Evolutionary conservation across 371 early-diverging fungal species (phyloP).

Genomic region (Mucor irregularis): DNA sequence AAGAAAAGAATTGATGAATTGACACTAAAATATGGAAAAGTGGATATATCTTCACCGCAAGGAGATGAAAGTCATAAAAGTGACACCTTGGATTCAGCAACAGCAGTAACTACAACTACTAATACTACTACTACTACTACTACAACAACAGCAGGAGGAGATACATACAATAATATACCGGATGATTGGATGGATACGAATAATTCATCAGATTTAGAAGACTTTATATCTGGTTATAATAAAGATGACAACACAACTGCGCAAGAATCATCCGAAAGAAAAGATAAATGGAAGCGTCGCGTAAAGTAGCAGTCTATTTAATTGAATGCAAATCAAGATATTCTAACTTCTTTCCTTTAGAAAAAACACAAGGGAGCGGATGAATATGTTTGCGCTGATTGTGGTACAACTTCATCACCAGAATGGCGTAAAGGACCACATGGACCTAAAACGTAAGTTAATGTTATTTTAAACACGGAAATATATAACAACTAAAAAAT

Average conservation of each 20-base stretch:
- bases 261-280: conserved; percentile 10
- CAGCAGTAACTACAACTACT: background rate
- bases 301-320: conserved; percentile 10
- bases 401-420: conserved; percentile 76
- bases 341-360: background rate
- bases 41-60: background rate
- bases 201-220: conserved; percentile 3
- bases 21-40: conserved; percentile 16
- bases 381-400: conserved; percentile 53
- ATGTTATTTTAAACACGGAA: background rate
- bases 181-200: conserved; percentile 12
- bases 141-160: background rate
- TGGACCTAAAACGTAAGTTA: conserved; percentile 60
- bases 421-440: conserved; percentile 83
- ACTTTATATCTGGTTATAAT: background rate
- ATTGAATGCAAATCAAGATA: background rate
- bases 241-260: background rate
- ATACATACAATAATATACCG: background rate
- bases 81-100: background rate
- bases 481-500: too few species aligned
- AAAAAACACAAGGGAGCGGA: conserved; percentile 41
- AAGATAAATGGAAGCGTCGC: conserved; percentile 26
- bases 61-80: too few species aligned
- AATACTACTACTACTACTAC: background rate
- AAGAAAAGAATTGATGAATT: conserved; percentile 36